Evolutionary conservation across 139 green algal genomes (phyloP).

Genomic region (Eudorina sp.): DNA sequence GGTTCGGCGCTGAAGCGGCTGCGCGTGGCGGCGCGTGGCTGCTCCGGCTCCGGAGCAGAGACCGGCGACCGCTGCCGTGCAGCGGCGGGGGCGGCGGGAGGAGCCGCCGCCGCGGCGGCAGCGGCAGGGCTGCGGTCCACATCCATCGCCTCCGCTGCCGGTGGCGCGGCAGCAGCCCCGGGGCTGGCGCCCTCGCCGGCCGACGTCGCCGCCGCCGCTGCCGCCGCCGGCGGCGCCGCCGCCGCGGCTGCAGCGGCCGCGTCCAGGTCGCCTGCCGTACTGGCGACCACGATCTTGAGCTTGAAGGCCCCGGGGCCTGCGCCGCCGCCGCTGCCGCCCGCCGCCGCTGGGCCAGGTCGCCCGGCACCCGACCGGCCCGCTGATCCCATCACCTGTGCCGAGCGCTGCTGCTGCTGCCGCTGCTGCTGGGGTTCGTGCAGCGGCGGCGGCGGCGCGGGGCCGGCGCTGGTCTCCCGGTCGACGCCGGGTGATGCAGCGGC

Average conservation of each 20-base stretch:
- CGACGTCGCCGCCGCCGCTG: not conserved
- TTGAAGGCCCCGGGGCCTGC: conserved; percentile 34
- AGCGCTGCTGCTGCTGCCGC: conserved; percentile 22
- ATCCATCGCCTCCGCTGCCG: not conserved
- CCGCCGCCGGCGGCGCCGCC: not conserved
- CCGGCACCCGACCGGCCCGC: not conserved
- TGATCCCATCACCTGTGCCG: too few relatives aligned
- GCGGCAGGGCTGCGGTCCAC: not conserved
- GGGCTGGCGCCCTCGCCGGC: not conserved
- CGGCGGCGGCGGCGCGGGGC: not conserved
- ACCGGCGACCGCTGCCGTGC: not conserved
- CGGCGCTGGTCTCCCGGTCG: not conserved
- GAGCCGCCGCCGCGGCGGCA: not conserved
- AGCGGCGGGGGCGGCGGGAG: too few relatives aligned
- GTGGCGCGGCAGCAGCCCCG: not conserved
- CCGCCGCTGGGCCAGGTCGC: not conserved
- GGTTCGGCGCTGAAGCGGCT: not conserved
- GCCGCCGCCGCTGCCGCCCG: not conserved
- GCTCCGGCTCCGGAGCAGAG: not conserved
- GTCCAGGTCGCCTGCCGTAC: conserved; percentile 40
- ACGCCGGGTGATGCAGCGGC: not conserved
- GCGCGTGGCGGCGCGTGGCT: not conserved
- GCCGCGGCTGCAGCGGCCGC: not conserved
- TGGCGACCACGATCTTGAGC: conserved; percentile 62
- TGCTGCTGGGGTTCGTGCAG: not conserved